phyloP scores from a whole-genome alignment of 306 rosid genomes.

The Alnus glutinosa region DNA sequence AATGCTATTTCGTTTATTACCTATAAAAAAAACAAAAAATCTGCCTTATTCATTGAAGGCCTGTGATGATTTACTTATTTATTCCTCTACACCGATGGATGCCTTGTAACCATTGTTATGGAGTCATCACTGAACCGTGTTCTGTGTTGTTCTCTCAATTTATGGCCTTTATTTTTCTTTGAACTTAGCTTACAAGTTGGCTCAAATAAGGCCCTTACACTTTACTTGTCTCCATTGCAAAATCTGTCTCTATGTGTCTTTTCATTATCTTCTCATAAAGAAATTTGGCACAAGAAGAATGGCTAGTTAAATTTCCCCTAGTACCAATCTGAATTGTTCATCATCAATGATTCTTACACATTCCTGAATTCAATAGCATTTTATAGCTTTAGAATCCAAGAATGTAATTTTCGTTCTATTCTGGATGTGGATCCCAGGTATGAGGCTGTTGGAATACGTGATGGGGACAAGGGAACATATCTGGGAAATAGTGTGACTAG shows the following conservation, averaged over 20 bases:
- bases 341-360: not conserved
- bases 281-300: not conserved
- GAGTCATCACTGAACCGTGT: not conserved
- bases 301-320: not conserved
- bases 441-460: conserved; percentile 88
- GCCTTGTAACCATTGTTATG: not conserved
- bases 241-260: not conserved
- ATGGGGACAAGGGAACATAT: conserved; percentile 83
- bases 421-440: conserved; percentile 52
- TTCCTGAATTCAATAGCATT: not conserved
- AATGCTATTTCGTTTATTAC: too few species aligned
- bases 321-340: not conserved
- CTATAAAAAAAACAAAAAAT: too few species aligned
- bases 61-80: too few species aligned
- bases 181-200: not conserved
- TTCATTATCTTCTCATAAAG: not conserved
- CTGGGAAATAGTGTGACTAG: conserved; percentile 81
- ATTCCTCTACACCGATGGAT: too few species aligned
- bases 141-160: not conserved
- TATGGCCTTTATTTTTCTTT: not conserved
- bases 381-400: conserved; percentile 3
- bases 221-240: not conserved
- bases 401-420: not conserved
- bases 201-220: not conserved
- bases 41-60: too few species aligned